Percentiles rank a stretch among this genome's conserved stretches.
These are phyloP conservation scores for Hymenoscyphus scutula DNA, from an alignment of 2,329 filamentous ascomycete genomes.

Conservation along the genomic window DNA sequence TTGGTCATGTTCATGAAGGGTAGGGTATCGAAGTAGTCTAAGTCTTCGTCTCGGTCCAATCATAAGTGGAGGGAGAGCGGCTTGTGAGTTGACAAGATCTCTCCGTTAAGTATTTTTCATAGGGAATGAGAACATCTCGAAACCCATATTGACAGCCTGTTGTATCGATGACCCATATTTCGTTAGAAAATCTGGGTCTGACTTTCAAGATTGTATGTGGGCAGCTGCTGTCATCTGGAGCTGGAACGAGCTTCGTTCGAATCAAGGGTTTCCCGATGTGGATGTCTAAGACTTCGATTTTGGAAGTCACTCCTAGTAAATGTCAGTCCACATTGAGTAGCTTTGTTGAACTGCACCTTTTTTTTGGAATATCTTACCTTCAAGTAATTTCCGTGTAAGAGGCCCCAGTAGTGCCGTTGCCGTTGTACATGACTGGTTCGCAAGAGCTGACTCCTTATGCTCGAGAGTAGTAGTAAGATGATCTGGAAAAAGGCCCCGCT, in stretches of 20 bases:
- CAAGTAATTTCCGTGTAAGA: background rate
- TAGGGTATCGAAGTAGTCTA: background rate
- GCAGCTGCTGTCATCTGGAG: background rate
- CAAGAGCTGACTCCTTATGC: background rate
- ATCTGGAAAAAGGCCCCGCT: background rate
- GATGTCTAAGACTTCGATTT: background rate
- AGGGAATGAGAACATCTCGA: background rate
- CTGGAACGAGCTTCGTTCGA: background rate
- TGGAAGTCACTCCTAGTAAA: background rate
- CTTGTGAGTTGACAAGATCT: background rate
- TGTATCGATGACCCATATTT: background rate
- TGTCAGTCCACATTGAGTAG: background rate
- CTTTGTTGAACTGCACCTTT: background rate
- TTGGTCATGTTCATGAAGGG: background rate
- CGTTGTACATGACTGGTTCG: background rate
- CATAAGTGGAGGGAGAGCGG: background rate
- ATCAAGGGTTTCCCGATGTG: background rate
- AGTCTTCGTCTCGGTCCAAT: slow-evolving; percentile 8
- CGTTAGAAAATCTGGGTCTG: background rate
- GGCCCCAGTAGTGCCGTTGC: background rate
- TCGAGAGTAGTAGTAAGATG: background rate
- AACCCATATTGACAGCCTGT: background rate
- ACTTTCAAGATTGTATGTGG: background rate
- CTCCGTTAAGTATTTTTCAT: background rate
- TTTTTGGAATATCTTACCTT: background rate